These are phyloP conservation scores for Rhodotorula taiwanensis DNA, from an alignment of 768 basidiomycete genomes.

Conservation along the genomic window DNA sequence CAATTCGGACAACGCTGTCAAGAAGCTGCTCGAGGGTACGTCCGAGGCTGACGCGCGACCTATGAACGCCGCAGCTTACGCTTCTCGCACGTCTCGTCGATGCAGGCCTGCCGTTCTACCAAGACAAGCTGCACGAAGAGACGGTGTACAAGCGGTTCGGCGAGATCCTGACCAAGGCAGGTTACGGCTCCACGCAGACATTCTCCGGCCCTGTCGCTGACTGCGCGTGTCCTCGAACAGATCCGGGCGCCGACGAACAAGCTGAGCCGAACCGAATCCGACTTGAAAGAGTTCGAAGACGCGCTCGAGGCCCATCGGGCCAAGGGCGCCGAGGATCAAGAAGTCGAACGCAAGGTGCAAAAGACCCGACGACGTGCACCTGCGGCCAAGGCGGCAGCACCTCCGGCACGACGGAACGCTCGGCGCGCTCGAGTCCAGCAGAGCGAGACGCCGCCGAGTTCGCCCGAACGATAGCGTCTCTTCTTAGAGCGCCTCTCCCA, in stretches of 20 bases:
- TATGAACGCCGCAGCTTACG: not conserved
- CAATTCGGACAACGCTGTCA: conserved; percentile 93
- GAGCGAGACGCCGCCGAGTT: conserved; percentile 17
- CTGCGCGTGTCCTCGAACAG: not conserved
- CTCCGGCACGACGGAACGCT: not conserved
- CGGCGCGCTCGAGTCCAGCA: not conserved
- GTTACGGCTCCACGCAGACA: conserved; percentile 24
- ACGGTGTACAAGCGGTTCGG: conserved; percentile 71
- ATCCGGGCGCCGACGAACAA: conserved; percentile 70
- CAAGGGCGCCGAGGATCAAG: conserved; percentile 88
- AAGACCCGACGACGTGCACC: conserved; percentile 17
- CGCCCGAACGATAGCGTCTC: not conserved
- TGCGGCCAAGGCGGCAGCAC: not conserved
- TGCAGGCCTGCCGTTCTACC: conserved; percentile 69
- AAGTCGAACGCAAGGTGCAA: conserved; percentile 41
- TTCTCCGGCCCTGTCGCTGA: not conserved
- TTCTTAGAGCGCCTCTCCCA: no score
- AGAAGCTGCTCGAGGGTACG: conserved; percentile 80
- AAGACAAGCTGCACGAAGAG: conserved; percentile 89
- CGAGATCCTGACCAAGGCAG: conserved; percentile 83
- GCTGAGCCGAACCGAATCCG: conserved; percentile 83
- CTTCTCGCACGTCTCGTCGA: no score
- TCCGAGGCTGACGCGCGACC: no score
- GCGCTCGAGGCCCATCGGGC: conserved; percentile 72
- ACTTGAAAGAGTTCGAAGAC: conserved; percentile 88